Evolutionary conservation across 257 asterid genomes (phyloP), one percentile per base, ranked within the genome.

Genomic region (Solanum chmielewskii): DNA sequence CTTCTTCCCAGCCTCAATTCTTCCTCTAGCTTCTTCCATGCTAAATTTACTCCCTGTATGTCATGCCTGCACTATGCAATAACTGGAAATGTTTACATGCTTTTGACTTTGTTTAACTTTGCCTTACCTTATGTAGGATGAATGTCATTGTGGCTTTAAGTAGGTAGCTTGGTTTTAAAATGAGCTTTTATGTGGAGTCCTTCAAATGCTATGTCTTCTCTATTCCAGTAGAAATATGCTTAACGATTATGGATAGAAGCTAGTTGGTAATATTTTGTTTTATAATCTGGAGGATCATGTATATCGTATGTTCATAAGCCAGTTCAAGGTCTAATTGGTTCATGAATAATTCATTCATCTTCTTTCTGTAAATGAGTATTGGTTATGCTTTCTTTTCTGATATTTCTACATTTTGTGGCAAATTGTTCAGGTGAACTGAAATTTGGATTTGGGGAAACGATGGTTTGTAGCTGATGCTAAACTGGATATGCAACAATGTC

Each of bases 401-500:
- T 23, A 68, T 39, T n/a, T 42, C 44, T 71, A 64, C 66, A 42
- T 47, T 52, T 59, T 60, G 33, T 45, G 31, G 42, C 27, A 6
- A 68, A 59, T 62, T 64, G 35, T 68, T 62, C 76, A 74, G 90
- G 74, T 33, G 23, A 60, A 88, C 83, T 89, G 84, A 78, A 69
- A 56, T 83, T 69, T 68, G 87, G 21, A 89, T 74, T 64, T 11
- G 71, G 77, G 47, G 13, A 59, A 80, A 84, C 37, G 70, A 74
- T 82, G 80, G 76, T 83, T 74, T 76, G 91, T 91, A 84, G 91
- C 90, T 90, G 91, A 92, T 91, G 93, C 90, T 92, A 85, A 88
- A 90, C 86, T 86, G 84, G 89, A 86, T 64, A 86, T 84, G 92
- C 90, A 87, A 93, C 86, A 91, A 97, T 97, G 99, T 96, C 99